A percentile compares a stretch with the other conserved stretches of the same genome.
Conservation (phyloP, 1,139 yeast species). For the Pichia sp. region DNA sequence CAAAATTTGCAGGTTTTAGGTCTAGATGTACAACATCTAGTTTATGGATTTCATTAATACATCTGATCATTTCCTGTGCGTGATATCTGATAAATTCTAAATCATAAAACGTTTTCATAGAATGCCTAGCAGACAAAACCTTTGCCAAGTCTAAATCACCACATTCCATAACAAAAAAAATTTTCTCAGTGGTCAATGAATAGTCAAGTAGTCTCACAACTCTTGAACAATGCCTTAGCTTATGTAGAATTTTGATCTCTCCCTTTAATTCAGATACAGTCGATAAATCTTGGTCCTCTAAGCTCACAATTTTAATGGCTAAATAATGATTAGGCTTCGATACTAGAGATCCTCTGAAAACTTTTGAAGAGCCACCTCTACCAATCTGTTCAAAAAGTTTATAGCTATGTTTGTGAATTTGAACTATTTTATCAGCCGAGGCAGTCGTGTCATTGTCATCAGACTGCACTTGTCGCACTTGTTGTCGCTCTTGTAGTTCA, state of each 20-base stretch:
- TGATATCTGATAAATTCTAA: slow-evolving; percentile 75
- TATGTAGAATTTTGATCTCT: slow-evolving; percentile 68
- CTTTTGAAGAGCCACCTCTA: slow-evolving; percentile 90
- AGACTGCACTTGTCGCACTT: not conserved
- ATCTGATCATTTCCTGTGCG: slow-evolving; percentile 69
- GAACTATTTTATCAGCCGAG: slow-evolving; percentile 12
- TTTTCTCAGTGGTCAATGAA: slow-evolving; percentile 54
- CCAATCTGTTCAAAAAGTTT: slow-evolving; percentile 78
- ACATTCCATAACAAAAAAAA: slow-evolving; percentile 84
- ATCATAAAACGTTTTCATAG: slow-evolving; percentile 41
- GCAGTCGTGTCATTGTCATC: not conserved
- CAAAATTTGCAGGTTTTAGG: slow-evolving; percentile 89
- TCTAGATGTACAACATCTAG: slow-evolving; percentile 92
- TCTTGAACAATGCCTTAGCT: slow-evolving; percentile 53
- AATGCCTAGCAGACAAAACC: slow-evolving; percentile 51
- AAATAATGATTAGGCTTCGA: slow-evolving; percentile 43
- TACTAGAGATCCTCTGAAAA: slow-evolving; percentile 60
- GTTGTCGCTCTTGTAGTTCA: not conserved
- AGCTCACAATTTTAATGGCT: slow-evolving; percentile 78
- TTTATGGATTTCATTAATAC: slow-evolving; percentile 82
- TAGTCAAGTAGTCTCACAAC: slow-evolving; percentile 77
- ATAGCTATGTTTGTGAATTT: slow-evolving; percentile 55
- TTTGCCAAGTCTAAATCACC: slow-evolving; percentile 90
- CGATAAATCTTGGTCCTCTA: slow-evolving; percentile 71
- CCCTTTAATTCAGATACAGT: slow-evolving; percentile 79